These are phyloP conservation scores for Clarireedia homoeocarpa DNA, from an alignment of 2,329 filamentous ascomycete species.

Conservation along the genomic window DNA sequence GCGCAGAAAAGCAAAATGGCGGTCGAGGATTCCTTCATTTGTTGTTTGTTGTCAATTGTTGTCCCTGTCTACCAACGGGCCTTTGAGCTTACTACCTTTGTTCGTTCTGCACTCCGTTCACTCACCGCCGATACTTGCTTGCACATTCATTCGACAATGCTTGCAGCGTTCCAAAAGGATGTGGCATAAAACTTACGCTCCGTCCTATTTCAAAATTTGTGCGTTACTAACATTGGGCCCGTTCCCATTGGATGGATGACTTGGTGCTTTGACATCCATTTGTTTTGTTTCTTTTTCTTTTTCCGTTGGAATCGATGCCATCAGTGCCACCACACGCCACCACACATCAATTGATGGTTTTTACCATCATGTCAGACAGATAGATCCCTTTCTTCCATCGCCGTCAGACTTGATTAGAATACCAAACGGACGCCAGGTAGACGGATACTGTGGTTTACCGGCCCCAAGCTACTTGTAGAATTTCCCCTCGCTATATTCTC, in stretches of 20 bases:
- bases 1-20: slow-evolving; percentile 19
- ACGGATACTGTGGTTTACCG: background rate
- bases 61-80: background rate
- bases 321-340: too few relatives aligned
- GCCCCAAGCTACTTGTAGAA: background rate
- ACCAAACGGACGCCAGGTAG: slow-evolving; percentile 8
- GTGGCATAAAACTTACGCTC: background rate
- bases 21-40: slow-evolving; percentile 16
- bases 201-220: background rate
- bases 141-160: background rate
- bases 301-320: too few relatives aligned
- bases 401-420: background rate
- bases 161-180: slow-evolving; percentile 4
- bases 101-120: background rate
- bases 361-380: background rate
- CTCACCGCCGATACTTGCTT: slow-evolving; percentile 2
- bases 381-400: background rate
- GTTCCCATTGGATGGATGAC: slow-evolving; percentile 3
- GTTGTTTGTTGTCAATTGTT: background rate
- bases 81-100: background rate
- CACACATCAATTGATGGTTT: background rate
- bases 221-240: slow-evolving; percentile 3
- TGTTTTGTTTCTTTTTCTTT: background rate
- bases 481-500: background rate
- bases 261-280: background rate